Evolutionary conservation across 2,329 filamentous ascomycete genomes (phyloP).

Genomic region (Fusarium duplospermum): DNA sequence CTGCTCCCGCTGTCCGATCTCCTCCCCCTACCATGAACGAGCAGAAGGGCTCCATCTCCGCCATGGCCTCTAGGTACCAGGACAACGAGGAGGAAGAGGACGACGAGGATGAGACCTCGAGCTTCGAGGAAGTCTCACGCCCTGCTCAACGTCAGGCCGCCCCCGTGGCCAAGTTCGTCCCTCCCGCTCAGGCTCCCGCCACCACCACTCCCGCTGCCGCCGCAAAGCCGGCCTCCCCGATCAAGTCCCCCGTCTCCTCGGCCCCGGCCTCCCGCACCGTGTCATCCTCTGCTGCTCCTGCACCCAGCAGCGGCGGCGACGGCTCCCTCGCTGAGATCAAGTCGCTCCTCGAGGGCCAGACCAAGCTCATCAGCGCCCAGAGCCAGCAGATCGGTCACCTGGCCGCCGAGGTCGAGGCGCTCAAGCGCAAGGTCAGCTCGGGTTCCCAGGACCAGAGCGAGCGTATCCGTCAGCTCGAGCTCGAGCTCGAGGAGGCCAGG

Average conservation of each 20-base stretch:
- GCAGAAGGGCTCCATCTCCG: constrained; percentile 87
- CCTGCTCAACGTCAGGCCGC: constrained; percentile 71
- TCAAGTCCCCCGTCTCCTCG: constrained; percentile 48
- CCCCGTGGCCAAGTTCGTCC: constrained; percentile 55
- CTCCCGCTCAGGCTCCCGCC: constrained; percentile 46
- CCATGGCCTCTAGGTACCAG: constrained; percentile 87
- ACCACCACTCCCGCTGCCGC: constrained; percentile 35
- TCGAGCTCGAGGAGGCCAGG: constrained; percentile 73
- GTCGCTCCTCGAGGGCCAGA: constrained; percentile 80
- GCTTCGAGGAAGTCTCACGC: constrained; percentile 88
- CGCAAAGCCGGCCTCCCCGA: constrained; percentile 49
- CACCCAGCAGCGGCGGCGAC: constrained; percentile 59
- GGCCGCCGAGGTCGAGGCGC: constrained; percentile 78
- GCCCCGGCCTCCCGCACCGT: constrained; percentile 42
- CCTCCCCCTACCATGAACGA: constrained; percentile 80
- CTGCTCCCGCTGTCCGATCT: constrained; percentile 55
- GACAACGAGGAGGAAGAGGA: constrained; percentile 75
- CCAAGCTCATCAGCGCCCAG: constrained; percentile 80
- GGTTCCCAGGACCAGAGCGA: constrained; percentile 72
- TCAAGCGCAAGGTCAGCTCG: constrained; percentile 79
- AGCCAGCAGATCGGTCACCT: constrained; percentile 79
- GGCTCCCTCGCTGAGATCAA: constrained; percentile 82
- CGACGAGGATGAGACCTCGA: constrained; percentile 75
- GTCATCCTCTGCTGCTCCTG: constrained; percentile 43
- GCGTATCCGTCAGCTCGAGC: constrained; percentile 74